Evolutionary conservation across 2,329 filamentous ascomycete genomes (phyloP), one percentile per base, ranked within the genome.

Genomic region (Endoconidiophora polonica): DNA sequence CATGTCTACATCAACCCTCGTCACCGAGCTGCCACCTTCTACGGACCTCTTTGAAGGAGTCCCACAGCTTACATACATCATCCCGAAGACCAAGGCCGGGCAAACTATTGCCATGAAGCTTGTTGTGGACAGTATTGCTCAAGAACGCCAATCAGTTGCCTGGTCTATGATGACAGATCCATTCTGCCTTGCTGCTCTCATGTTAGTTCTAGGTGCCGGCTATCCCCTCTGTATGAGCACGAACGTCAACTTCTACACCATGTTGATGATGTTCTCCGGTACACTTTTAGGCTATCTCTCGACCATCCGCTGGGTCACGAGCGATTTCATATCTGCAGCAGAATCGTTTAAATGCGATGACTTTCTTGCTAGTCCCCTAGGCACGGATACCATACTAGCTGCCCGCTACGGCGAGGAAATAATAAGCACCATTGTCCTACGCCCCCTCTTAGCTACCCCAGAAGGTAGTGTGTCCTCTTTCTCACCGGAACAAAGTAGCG

Each of bases 51-150:
- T 44, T n/a, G 14, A 44, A 2, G 22, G 10, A 1, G 12, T 41
- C 6, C 43, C 20, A 18, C 48, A 33, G 33, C 43, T 44, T 16
- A 40, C 71, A 38, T 77, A 82, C 47, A 71, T 73, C 54, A 59
- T 72, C 39, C 63, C 78, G 42, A 68, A 67, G 39, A 57, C 57
- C 33, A 65, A 74, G 45, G 60, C 66, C 40, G 81, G 86, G 58
- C 77, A 80, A 60, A 66, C 77, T 55, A 71, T 77, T 50, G 81
- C 81, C 9, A 68, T 94, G 50, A 74, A 74, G 55, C 72, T 94
- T n/a, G 71, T 93, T 43, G 79, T 84, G 48, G 85, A 91, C 65
- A 84, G 80, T 55, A 77, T 93, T 50, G 84, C 85, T 20, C 83
- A 93, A 61, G 85, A 91, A 65, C 79, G 83, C 49, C 81, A 87